These are phyloP conservation scores for Parietaria judaica DNA, from an alignment of 306 rosid species.

Conservation along the genomic window DNA sequence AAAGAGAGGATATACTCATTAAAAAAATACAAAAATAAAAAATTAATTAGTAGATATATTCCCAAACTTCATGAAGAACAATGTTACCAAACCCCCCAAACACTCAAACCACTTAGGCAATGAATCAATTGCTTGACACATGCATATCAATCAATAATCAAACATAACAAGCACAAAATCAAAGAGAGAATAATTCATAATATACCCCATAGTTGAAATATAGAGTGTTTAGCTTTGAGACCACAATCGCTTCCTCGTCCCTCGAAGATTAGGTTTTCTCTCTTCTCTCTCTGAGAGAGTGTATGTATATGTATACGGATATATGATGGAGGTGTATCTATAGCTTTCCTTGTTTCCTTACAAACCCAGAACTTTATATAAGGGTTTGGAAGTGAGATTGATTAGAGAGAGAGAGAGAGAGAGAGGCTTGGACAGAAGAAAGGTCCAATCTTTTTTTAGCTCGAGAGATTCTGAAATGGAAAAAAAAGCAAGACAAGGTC, in stretches of 20 bases:
- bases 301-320: not conserved
- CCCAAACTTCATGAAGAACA: too few species aligned
- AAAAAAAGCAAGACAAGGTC: conserved; percentile 32
- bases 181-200: conserved; percentile 11
- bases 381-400: not conserved
- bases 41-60: too few species aligned
- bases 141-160: not conserved
- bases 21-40: too few species aligned
- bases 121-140: too few species aligned
- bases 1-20: too few species aligned
- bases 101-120: too few species aligned
- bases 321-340: not conserved
- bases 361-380: too few species aligned
- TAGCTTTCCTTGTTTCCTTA: not conserved
- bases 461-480: conserved; percentile 21
- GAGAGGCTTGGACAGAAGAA: conserved; percentile 12
- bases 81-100: too few species aligned
- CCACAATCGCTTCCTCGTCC: conserved; percentile 29
- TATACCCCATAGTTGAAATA: conserved; percentile 9
- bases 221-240: conserved; percentile 6
- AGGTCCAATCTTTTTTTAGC: not conserved
- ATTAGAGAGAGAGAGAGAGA: not conserved
- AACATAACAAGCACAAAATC: not conserved
- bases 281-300: not conserved
- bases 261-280: not conserved